Base-by-base conservation (phyloP, 1,139 yeast species). In the Saccharomyces hybrid region DNA sequence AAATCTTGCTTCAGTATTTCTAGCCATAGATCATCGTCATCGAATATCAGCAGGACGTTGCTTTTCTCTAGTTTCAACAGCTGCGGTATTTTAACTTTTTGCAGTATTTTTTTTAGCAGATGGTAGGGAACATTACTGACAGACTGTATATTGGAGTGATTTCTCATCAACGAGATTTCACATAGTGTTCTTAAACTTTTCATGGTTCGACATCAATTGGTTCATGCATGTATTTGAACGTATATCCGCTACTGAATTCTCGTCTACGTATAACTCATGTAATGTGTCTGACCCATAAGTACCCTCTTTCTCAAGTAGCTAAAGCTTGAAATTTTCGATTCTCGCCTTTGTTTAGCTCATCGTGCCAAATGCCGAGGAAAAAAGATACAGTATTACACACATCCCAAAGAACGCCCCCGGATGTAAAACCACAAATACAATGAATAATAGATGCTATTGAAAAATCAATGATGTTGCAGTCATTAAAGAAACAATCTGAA, bases 11-110 rank as follows among this genome's bases (percentile, higher is more conserved):
- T 70, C 4, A 81, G 63, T 16, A 80, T 64, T 1, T 61, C 60
- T 3, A 61, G 62, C 87, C 87, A 82, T n/a, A 80, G 60, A 41
- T 70, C 73, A 57, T 81, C 85, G 53, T 80, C 78, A 47, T 76
- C 78, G 11, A 83, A 78, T 4, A 71, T 64, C 13, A 80, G 60
- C 31, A 70, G 73, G 0, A 79, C 77, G 59, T 82, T 78, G 31
- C 61, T 64, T 7, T 58, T 55, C 63, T 82, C 87, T 4, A 81
- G 65, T 26, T 66, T 69, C 34, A 70, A 64, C 27, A 82, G 65
- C 60, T 81, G 86, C 54, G 76, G 77, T 4, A 78, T 71, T 50
- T 74, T 75, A 69, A 80, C 74, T 52, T 75, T 73, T 47, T 60
- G 59, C 16, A 82, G 66, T 1, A 80, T 71, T 2, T 80, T 77